phyloP scores from a whole-genome alignment of 805 yeast species.

The Saturnispora gosingensis region DNA sequence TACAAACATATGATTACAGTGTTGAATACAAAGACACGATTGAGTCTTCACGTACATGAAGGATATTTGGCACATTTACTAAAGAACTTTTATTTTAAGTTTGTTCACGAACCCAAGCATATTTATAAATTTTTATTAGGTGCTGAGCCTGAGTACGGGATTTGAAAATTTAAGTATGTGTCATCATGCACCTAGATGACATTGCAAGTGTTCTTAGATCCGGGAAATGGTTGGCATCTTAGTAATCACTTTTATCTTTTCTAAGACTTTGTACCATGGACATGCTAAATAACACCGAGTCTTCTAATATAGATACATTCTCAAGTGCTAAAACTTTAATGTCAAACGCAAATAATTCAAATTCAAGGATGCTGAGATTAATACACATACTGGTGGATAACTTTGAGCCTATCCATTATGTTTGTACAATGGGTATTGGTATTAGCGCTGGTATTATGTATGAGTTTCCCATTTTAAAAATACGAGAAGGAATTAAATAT shows the following conservation, averaged over 20 bases:
- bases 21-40: too few species aligned
- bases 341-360: neutral
- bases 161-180: neutral
- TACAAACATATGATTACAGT: too few species aligned
- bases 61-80: too few species aligned
- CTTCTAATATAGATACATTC: neutral
- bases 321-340: neutral
- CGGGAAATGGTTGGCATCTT: neutral
- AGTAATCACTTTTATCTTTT: neutral
- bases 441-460: constrained; percentile 54
- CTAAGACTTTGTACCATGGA: neutral
- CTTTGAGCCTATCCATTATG: constrained; percentile 53
- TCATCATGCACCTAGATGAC: neutral
- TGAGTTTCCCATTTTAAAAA: constrained; percentile 54
- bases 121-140: neutral
- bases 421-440: constrained; percentile 81
- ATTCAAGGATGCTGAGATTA: neutral
- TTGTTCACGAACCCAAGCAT: neutral
- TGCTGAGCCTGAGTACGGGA: neutral
- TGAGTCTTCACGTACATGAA: too few species aligned
- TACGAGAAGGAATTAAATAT: constrained; percentile 19
- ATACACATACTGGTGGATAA: constrained; percentile 6
- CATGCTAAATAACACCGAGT: neutral
- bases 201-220: neutral
- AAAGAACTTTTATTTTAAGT: too few species aligned